Base-by-base conservation (phyloP, 2,329 filamentous ascomycete species). In the Blastomyces percursus region DNA sequence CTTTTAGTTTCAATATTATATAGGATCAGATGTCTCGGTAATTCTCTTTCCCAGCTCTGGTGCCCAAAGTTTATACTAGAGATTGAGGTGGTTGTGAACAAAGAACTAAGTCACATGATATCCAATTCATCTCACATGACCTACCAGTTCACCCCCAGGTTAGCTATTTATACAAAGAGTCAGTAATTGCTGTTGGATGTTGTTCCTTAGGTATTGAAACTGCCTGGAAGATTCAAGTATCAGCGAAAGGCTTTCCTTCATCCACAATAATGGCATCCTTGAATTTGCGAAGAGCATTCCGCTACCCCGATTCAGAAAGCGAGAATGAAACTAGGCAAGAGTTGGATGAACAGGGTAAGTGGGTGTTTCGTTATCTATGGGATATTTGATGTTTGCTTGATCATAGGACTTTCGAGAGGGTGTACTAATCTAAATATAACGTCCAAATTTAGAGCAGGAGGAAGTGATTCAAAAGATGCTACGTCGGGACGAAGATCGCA, bases 271-370 rank as follows among this genome's bases (percentile, higher is more conserved):
- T 65, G 66, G 44, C 63, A n/a, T 58, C 82, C 50, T 78, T 88
- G 60, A 86, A 89, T 66, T 78, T 94, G 54, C 86, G 91, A 70
- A 87, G 83, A 69, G 87, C 89, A 9, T 94, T 95, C 76, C 84
- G 82, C 64, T 94, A 93, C 76, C 88, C 88, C 4, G 75, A 78
- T 62, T 85, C 88, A 69, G 80, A 81, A 57, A 78, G 81, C 65
- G 77, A 78, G 54, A 79, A 82, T 44, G 79, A 82, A 72, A 74
- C 80, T 38, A 81, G 83, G 14, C 82, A 86, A 67, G 83, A 85
- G 62, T 79, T 94, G 64, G 90, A 94, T 72, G 89, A 92, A 75
- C 82, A 92, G 81, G 87, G 87, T 87, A 72, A 60, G 32, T 5
- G 2, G 12, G 19, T 24, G n/a, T 35, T 54, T 14, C 60, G 51